A percentile compares a stretch with the other conserved stretches of the same genome.
These are phyloP conservation scores for Prasinococcaceae sp. DNA, from an alignment of 139 green algal species.

Conservation along the genomic window DNA sequence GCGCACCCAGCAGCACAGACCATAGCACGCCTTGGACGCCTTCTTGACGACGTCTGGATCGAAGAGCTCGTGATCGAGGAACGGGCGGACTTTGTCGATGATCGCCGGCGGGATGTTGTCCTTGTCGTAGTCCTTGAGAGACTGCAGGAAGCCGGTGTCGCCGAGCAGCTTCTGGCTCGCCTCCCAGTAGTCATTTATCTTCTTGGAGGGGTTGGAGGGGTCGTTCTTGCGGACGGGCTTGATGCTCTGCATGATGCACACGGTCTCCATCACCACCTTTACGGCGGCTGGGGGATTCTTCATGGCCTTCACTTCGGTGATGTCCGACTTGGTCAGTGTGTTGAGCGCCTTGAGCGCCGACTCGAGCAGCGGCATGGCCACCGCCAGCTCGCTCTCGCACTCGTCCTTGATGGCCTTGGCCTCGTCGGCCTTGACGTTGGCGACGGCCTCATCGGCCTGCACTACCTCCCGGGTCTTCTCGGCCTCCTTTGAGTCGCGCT, in stretches of 20 bases:
- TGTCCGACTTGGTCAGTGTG: constrained; percentile 62
- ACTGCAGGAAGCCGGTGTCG: constrained; percentile 48
- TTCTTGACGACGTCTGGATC: constrained; percentile 49
- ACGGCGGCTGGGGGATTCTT: constrained; percentile 51
- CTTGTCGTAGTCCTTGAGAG: constrained; percentile 52
- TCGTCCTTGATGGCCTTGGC: constrained; percentile 33
- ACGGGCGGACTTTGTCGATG: constrained; percentile 50
- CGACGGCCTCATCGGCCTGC: constrained; percentile 48
- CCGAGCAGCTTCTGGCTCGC: constrained; percentile 39
- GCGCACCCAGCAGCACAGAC: constrained; percentile 55
- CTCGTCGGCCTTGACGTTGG: constrained; percentile 26
- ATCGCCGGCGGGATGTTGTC: constrained; percentile 51
- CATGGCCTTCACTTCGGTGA: constrained; percentile 64
- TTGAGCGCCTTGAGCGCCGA: constrained; percentile 46
- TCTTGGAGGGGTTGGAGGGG: constrained; percentile 26
- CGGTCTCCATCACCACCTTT: constrained; percentile 37
- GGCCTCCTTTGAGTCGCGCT: constrained; percentile 32
- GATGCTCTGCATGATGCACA: constrained; percentile 32
- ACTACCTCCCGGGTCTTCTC: constrained; percentile 39
- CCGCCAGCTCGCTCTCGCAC: constrained; percentile 47
- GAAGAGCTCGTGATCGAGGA: constrained; percentile 46
- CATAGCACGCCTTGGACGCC: constrained; percentile 47
- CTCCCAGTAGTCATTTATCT: constrained; percentile 36
- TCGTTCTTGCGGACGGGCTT: constrained; percentile 30
- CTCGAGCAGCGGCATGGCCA: constrained; percentile 54